A percentile compares a stretch with the other conserved stretches of the same genome.
Evolutionary conservation across 768 basidiomycete species (phyloP).

Genomic region (Podaxis sp.): DNA sequence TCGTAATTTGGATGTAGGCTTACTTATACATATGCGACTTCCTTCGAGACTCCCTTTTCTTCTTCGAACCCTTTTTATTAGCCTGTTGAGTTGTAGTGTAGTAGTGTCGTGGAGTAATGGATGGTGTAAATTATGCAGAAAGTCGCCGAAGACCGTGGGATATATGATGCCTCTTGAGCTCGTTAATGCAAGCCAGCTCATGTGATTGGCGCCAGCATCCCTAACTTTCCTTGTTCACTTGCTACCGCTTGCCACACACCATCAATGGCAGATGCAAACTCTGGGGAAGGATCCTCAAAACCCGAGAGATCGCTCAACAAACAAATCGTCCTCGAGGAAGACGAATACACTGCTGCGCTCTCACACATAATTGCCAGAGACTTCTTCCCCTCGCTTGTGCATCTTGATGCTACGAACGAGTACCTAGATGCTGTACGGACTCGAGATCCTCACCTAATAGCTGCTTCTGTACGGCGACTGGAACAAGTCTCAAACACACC

Average conservation of each 20-base stretch:
- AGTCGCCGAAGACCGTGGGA: neutral
- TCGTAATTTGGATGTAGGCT: slow-evolving; percentile 15
- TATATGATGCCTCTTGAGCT: too few relatives aligned
- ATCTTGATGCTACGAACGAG: slow-evolving; percentile 84
- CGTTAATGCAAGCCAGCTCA: neutral
- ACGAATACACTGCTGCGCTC: slow-evolving; percentile 89
- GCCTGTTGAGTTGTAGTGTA: slow-evolving; percentile 3
- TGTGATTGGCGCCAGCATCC: neutral
- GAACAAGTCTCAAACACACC: slow-evolving; percentile 64
- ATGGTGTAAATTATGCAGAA: slow-evolving; percentile 6
- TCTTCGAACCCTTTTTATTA: slow-evolving; percentile 1
- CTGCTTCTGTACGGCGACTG: slow-evolving; percentile 71
- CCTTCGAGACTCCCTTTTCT: neutral
- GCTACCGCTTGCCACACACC: neutral
- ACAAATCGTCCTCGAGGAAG: slow-evolving; percentile 82
- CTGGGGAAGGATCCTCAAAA: slow-evolving; percentile 19
- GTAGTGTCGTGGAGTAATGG: slow-evolving; percentile 9
- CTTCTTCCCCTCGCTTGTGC: slow-evolving; percentile 94
- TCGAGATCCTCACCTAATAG: slow-evolving; percentile 76
- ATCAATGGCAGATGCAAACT: slow-evolving; percentile 19
- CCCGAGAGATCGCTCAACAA: slow-evolving; percentile 63
- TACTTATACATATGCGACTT: slow-evolving; percentile 16
- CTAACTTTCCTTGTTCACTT: neutral
- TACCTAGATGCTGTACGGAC: slow-evolving; percentile 80
- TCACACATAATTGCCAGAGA: slow-evolving; percentile 94